phyloP scores from a whole-genome alignment of 495 filamentous ascomycete genomes.

The Parathielavia hyrcaniae region DNA sequence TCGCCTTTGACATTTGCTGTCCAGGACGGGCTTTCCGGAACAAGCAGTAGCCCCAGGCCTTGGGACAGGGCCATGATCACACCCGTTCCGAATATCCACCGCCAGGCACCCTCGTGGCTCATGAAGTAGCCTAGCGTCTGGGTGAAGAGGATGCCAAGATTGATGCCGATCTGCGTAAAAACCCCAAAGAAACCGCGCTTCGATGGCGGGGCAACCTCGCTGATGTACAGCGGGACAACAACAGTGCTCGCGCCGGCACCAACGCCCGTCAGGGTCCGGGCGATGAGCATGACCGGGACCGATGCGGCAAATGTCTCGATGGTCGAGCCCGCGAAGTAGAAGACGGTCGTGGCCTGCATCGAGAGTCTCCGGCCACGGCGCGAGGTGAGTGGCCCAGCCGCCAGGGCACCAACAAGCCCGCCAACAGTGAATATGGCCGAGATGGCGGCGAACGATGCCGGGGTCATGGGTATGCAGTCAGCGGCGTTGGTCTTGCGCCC shows the following conservation, averaged over 20 bases:
- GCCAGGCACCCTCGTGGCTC: conserved; percentile 70
- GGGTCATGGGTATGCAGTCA: conserved; percentile 78
- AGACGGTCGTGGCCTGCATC: conserved; percentile 64
- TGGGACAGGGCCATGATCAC: conserved; percentile 62
- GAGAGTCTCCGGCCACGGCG: conserved; percentile 63
- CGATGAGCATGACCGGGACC: conserved; percentile 61
- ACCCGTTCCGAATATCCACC: conserved; percentile 72
- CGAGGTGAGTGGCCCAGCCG: conserved; percentile 66
- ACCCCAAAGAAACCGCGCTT: conserved; percentile 82
- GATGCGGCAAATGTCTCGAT: conserved; percentile 63
- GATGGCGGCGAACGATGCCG: conserved; percentile 69
- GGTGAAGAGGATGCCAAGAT: conserved; percentile 80
- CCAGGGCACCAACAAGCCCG: conserved; percentile 74
- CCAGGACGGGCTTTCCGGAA: conserved; percentile 84
- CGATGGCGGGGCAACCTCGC: conserved; percentile 74
- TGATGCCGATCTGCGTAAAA: conserved; percentile 89
- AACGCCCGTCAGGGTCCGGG: conserved; percentile 72
- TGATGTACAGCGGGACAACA: conserved; percentile 93
- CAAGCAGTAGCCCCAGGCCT: conserved; percentile 56
- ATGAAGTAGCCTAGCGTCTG: conserved; percentile 84
- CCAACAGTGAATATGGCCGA: conserved; percentile 89
- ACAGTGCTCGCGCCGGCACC: conserved; percentile 84
- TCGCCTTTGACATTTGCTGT: conserved; percentile 61
- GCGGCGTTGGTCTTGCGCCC: conserved; percentile 35
- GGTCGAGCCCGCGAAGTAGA: conserved; percentile 70